These are phyloP conservation scores for Ophiostoma ips DNA, from an alignment of 2,329 filamentous ascomycete species.

Conservation along the genomic window DNA sequence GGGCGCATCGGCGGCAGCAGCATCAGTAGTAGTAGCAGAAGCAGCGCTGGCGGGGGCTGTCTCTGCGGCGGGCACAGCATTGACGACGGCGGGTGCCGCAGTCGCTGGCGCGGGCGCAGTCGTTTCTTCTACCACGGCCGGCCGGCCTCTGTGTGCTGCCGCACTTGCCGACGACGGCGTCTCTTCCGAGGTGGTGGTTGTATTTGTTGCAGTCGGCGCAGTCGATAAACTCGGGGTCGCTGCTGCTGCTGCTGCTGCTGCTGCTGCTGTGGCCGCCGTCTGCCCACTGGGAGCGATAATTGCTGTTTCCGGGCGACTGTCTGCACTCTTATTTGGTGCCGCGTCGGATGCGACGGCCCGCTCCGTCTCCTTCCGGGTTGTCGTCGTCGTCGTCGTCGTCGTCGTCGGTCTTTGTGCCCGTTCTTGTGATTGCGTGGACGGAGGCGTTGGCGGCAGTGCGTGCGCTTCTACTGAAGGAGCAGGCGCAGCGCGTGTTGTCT, in stretches of 20 bases:
- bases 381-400: not conserved
- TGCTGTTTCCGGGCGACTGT: too few relatives aligned
- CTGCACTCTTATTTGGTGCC: not conserved
- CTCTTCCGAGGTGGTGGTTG: too few relatives aligned
- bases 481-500: not conserved
- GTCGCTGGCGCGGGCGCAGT: too few relatives aligned
- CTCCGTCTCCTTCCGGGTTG: not conserved
- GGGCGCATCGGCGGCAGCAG: not conserved
- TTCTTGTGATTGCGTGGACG: not conserved
- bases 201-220: too few relatives aligned
- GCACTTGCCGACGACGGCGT: too few relatives aligned
- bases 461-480: not conserved
- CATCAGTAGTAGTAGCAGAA: too few relatives aligned
- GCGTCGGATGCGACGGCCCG: not conserved
- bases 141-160: too few relatives aligned
- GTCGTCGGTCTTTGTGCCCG: not conserved
- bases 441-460: constrained; percentile 3
- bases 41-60: not conserved
- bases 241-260: not conserved
- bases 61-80: not conserved
- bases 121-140: too few relatives aligned
- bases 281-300: too few relatives aligned
- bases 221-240: too few relatives aligned
- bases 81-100: too few relatives aligned
- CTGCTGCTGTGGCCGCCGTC: not conserved